Evolutionary conservation across 495 filamentous ascomycete species (phyloP), one percentile per base, ranked within the genome.

Genomic region (Neurospora sp.): DNA sequence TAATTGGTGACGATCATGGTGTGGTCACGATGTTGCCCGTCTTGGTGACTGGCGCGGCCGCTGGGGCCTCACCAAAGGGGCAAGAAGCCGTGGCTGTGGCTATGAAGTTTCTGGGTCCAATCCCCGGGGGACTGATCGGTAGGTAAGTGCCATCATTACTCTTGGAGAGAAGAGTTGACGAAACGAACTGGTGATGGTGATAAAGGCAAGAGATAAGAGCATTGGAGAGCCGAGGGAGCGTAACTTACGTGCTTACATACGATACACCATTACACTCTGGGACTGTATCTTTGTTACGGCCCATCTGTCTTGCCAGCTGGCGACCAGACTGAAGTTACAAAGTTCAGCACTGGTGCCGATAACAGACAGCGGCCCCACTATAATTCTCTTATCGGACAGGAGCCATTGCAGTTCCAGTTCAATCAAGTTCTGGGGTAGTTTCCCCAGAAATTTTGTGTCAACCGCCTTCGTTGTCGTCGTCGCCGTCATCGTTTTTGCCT

Each of bases 371-470:
- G 39, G 39, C 73, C 72, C 77, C 73, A 75, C 73, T 69, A 69
- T 74, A 74, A 71, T 39, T 53, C n/a, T 59, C 76, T 78, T 78
- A 78, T 77, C 75, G 72, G 71, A 3, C 53, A 61, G 27, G 53
- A 35, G 27, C 53, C 27, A 61, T 61, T 35, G 53, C 53, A 61
- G 53, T 61, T 61, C 53, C 12, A 61, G 53, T 61, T 61, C 53
- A 35, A 61, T 61, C 53, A 27, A 61, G 53, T 61, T 35, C 7
- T 27, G 53, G 53, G 11, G 12, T 35, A 6, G 27, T 61, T 61
- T 35, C 53, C 44, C 53, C 53, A 31, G 14, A 61, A 61, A 61
- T 61, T 61, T 61, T 61, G 53, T n/a, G 53, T 35, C 27, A 35
- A 61, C 53, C 53, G 27, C 27, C 53, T 18, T 61, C 53, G 27